These are phyloP conservation scores for Pestalotiopsis sp. DNA, from an alignment of 2,329 filamentous ascomycete species.

Conservation along the genomic window DNA sequence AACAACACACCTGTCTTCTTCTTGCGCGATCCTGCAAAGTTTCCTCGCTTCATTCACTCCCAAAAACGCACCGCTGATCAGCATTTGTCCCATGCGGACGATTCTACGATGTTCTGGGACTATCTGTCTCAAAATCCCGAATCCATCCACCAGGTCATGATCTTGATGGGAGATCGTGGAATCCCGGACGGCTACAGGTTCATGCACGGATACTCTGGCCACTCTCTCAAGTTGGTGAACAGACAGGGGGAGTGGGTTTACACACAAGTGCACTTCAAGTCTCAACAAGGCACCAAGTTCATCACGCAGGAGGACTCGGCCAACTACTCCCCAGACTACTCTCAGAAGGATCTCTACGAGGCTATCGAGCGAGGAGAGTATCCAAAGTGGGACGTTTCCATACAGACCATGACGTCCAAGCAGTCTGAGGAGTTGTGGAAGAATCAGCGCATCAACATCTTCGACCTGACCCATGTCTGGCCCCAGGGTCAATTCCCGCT, in stretches of 20 bases:
- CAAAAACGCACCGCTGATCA: too few relatives aligned
- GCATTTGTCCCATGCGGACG: too few relatives aligned
- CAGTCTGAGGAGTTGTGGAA: conserved; percentile 56
- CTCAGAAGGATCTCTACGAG: conserved; percentile 65
- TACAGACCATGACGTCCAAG: conserved; percentile 63
- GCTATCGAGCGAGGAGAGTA: conserved; percentile 62
- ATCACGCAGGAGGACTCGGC: conserved; percentile 59
- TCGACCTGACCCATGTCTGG: conserved; percentile 73
- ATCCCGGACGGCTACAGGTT: conserved; percentile 66
- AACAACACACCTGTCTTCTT: too few relatives aligned
- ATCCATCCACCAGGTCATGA: conserved; percentile 64
- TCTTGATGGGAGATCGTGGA: conserved; percentile 66
- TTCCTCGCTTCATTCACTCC: too few relatives aligned
- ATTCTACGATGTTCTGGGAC: conserved; percentile 53
- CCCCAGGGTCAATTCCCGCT: conserved; percentile 64
- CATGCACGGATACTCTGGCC: conserved; percentile 69
- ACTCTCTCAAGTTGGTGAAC: conserved; percentile 69
- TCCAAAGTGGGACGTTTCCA: conserved; percentile 65
- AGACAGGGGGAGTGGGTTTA: conserved; percentile 66
- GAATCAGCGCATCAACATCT: conserved; percentile 55
- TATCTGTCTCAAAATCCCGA: conserved; percentile 63
- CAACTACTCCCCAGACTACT: conserved; percentile 62
- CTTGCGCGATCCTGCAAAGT: too few relatives aligned
- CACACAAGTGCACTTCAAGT: conserved; percentile 65
- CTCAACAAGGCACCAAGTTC: conserved; percentile 62